These are phyloP conservation scores for Candida sanyaensis DNA, from an alignment of 1,139 yeast genomes.

Conservation along the genomic window DNA sequence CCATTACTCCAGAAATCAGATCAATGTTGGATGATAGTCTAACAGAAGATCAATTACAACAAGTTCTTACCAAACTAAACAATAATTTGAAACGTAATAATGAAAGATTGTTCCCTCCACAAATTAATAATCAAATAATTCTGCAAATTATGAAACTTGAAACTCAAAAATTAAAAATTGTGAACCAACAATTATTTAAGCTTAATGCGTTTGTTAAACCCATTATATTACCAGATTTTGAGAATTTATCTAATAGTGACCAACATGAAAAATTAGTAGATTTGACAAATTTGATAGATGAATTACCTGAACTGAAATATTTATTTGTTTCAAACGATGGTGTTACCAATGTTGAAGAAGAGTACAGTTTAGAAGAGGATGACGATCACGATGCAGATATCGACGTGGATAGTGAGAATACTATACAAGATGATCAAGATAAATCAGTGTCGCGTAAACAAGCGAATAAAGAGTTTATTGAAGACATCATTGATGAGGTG, in stretches of 20 bases:
- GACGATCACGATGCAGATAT: conserved; percentile 5
- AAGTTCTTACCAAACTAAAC: conserved; percentile 29
- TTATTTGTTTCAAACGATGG: conserved; percentile 18
- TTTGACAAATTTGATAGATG: conserved; percentile 26
- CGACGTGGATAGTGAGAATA: conserved; percentile 5
- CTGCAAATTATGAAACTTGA: conserved; percentile 40
- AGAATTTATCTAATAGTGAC: conserved; percentile 15
- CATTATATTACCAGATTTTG: conserved; percentile 28
- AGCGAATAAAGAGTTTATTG: conserved; percentile 6
- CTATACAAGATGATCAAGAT: conserved; percentile 20
- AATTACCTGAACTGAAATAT: conserved; percentile 38
- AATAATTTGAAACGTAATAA: conserved; percentile 30
- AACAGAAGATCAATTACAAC: conserved; percentile 22
- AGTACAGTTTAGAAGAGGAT: conserved; percentile 11
- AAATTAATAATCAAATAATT: conserved; percentile 36
- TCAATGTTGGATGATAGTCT: conserved; percentile 16
- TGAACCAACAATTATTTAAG: conserved; percentile 28
- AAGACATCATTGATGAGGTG: conserved; percentile 18
- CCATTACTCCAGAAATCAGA: conserved; percentile 16
- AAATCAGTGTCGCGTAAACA: conserved; percentile 1
- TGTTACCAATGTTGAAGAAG: conserved; percentile 5
- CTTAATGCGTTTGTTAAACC: conserved; percentile 29
- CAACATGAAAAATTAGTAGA: conserved; percentile 15
- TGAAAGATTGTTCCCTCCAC: conserved; percentile 27
- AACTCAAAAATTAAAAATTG: conserved; percentile 26